Evolutionary conservation across 225 moss, liverwort and hornwort genomes (phyloP).

Genomic region (Lunularia cruciata): DNA sequence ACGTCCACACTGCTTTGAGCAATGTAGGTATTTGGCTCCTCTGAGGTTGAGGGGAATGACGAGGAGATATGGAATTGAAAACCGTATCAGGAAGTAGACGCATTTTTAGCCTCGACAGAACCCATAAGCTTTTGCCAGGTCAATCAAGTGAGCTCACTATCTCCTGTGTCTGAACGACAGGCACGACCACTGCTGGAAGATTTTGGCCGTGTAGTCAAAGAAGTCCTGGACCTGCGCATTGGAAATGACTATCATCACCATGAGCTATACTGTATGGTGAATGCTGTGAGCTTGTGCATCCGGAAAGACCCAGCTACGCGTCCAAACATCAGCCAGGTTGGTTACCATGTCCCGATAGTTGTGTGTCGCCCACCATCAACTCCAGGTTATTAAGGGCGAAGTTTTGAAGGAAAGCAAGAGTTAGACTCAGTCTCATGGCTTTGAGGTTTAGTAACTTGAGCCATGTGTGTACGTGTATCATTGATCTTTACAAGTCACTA

Average conservation of each 20-base stretch:
- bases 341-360: conserved; percentile 17
- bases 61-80: no score
- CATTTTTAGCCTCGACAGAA: not conserved
- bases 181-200: conserved; percentile 67
- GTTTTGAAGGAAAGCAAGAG: no score
- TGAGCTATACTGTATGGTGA: conserved; percentile 73
- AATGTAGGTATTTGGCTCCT: no score
- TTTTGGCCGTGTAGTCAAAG: conserved; percentile 41
- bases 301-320: conserved; percentile 65
- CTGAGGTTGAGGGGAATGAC: no score
- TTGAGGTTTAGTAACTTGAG: no score
- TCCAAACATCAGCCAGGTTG: conserved; percentile 73
- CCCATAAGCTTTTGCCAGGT: not conserved
- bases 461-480: no score
- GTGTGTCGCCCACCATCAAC: no score
- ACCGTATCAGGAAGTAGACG: not conserved
- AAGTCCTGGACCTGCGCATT: conserved; percentile 59
- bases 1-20: no score
- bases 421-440: no score
- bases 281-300: conserved; percentile 67
- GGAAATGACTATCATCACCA: conserved; percentile 51
- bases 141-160: not conserved
- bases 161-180: conserved; percentile 28
- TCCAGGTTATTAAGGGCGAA: not conserved
- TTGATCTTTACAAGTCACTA: no score